These are phyloP conservation scores for Didymellaceae sp. DNA, from an alignment of 2,329 filamentous ascomycete genomes.

Conservation along the genomic window DNA sequence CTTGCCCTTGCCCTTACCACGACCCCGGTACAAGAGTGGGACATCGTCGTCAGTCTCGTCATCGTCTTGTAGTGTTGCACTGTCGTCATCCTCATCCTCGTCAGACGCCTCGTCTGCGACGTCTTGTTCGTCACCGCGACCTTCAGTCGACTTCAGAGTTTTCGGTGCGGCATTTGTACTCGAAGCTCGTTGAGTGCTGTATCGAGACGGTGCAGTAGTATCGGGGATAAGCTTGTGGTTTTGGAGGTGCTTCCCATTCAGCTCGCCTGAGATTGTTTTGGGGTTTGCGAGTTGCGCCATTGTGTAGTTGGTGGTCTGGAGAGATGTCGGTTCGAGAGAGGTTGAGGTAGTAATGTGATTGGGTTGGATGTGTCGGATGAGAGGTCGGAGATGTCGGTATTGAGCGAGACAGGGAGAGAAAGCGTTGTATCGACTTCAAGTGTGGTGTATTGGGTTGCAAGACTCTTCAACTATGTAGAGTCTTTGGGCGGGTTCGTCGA, in stretches of 20 bases:
- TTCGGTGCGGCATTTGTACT: constrained; percentile 27
- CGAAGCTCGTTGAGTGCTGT: constrained; percentile 31
- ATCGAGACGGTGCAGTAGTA: constrained; percentile 26
- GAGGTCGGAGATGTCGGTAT: constrained; percentile 3
- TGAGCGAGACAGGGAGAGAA: constrained; percentile 18
- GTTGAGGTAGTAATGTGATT: background rate
- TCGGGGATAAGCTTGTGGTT: constrained; percentile 40
- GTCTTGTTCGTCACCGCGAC: constrained; percentile 36
- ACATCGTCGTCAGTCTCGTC: constrained; percentile 46
- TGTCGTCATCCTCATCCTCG: constrained; percentile 46
- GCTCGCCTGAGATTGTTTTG: constrained; percentile 32
- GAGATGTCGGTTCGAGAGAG: background rate
- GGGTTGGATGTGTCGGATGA: constrained; percentile 5
- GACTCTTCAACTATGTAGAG: constrained; percentile 48
- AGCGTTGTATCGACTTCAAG: constrained; percentile 34
- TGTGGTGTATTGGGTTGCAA: constrained; percentile 43
- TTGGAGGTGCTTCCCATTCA: constrained; percentile 41
- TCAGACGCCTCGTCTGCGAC: constrained; percentile 38
- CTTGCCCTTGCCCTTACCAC: constrained; percentile 42
- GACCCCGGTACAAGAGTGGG: constrained; percentile 42
- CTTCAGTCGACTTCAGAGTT: constrained; percentile 31
- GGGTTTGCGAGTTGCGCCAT: constrained; percentile 40
- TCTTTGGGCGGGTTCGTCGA: constrained; percentile 42
- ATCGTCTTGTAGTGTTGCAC: constrained; percentile 43
- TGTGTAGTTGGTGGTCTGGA: constrained; percentile 4